Evolutionary conservation across 768 basidiomycete species (phyloP).

Genomic region (Cystofilobasidium bisporidii): DNA sequence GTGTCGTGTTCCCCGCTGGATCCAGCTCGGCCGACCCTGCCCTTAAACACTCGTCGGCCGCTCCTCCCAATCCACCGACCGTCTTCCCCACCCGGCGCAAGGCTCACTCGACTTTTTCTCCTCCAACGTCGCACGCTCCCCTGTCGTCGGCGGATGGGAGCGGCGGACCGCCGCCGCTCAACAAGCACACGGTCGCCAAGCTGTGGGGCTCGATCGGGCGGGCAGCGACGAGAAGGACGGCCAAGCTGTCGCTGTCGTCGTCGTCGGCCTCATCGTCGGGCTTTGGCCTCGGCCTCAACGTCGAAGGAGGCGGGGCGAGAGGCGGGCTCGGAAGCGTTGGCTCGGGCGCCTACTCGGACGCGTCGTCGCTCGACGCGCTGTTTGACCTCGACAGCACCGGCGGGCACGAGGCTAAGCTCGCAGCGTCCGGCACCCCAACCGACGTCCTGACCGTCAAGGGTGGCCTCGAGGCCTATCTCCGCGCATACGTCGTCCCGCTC

Average conservation of each 20-base stretch:
- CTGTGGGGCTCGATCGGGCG: slow-evolving; percentile 9
- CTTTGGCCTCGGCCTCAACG: no score
- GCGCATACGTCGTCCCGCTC: not conserved
- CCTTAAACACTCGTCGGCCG: no score
- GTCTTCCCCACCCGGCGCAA: not conserved
- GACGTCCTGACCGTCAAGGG: not conserved
- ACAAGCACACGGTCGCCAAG: slow-evolving; percentile 1
- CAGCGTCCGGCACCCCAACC: not conserved
- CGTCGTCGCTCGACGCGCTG: not conserved
- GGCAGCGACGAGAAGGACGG: not conserved
- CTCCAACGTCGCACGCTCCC: not conserved
- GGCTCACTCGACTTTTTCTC: not conserved
- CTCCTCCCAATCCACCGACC: not conserved
- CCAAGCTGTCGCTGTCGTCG: not conserved
- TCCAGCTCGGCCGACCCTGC: no score
- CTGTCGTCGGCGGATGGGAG: not conserved
- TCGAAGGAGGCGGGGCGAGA: no score
- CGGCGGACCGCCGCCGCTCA: slow-evolving; percentile 31
- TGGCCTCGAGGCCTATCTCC: not conserved
- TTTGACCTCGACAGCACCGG: no score
- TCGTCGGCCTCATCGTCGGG: not conserved
- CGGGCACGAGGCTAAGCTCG: no score
- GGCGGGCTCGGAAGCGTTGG: no score
- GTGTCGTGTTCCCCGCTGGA: no score
- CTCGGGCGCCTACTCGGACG: no score